These are phyloP conservation scores for Peniophora sp. DNA, from an alignment of 1,284 basidiomycete species.

Conservation along the genomic window DNA sequence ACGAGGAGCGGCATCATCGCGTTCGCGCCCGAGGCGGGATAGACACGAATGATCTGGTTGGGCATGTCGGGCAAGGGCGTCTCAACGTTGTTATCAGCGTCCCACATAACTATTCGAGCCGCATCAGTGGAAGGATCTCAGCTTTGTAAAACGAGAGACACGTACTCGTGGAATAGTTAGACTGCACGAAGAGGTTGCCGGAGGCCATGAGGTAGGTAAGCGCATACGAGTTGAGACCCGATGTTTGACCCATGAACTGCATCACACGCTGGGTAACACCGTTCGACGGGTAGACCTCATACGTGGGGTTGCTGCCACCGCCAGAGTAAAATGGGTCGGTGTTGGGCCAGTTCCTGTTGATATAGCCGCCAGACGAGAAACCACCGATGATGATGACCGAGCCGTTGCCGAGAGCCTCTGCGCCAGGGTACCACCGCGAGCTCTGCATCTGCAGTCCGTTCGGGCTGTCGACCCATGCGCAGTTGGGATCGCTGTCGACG, in stretches of 20 bases:
- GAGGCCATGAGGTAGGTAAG: slow-evolving; percentile 45
- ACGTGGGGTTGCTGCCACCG: slow-evolving; percentile 19
- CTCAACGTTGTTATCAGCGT: slow-evolving; percentile 52
- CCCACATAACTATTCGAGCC: slow-evolving; percentile 33
- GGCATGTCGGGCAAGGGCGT: slow-evolving; percentile 58
- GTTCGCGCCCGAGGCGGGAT: slow-evolving; percentile 86
- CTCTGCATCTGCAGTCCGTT: slow-evolving; percentile 8
- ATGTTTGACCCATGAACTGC: slow-evolving; percentile 36
- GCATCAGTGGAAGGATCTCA: no score
- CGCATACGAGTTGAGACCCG: slow-evolving; percentile 49
- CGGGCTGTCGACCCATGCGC: slow-evolving; percentile 36
- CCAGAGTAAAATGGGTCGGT: slow-evolving; percentile 9
- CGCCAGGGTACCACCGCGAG: slow-evolving; percentile 11
- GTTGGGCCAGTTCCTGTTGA: slow-evolving; percentile 18
- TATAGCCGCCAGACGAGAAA: slow-evolving; percentile 9
- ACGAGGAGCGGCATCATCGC: slow-evolving; percentile 90
- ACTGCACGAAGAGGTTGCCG: slow-evolving; percentile 76
- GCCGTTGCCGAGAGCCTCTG: slow-evolving; percentile 13
- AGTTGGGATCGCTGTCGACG: slow-evolving; percentile 12
- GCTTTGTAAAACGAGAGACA: no score
- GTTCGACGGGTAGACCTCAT: slow-evolving; percentile 41
- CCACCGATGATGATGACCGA: slow-evolving; percentile 13
- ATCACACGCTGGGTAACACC: slow-evolving; percentile 32
- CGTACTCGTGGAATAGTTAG: slow-evolving; percentile 70
- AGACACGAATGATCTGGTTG: slow-evolving; percentile 67